phyloP scores from a whole-genome alignment of 2,329 filamentous ascomycete species.

The Trichoderma koningiopsis region DNA sequence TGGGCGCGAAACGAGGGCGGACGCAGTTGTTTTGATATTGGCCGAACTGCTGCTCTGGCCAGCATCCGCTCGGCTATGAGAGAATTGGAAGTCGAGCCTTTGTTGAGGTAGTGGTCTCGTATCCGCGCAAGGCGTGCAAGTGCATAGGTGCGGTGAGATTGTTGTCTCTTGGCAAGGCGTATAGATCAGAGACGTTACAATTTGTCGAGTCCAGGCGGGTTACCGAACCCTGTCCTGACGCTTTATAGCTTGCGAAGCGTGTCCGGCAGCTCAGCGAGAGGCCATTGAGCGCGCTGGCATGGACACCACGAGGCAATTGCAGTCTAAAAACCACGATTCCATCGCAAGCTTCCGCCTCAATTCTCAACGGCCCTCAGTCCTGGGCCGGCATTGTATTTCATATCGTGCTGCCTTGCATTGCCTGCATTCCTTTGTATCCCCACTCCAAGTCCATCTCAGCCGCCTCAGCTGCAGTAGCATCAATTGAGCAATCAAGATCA shows the following conservation, averaged over 20 bases:
- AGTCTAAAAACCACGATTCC: neutral
- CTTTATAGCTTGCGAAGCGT: neutral
- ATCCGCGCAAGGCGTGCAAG: conserved; percentile 1
- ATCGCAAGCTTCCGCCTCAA: neutral
- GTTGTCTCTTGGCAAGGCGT: neutral
- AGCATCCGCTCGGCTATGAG: neutral
- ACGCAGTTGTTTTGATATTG: conserved; percentile 17
- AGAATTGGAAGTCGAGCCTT: neutral
- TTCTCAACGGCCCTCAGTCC: neutral
- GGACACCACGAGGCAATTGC: neutral
- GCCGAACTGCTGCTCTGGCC: neutral
- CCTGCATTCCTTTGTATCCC: neutral
- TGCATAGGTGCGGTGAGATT: neutral
- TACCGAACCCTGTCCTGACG: neutral
- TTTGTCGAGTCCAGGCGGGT: neutral
- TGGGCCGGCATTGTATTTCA: neutral
- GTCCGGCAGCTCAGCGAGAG: neutral
- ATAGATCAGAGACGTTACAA: neutral
- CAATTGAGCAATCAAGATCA: neutral
- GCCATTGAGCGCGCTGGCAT: neutral
- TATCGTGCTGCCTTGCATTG: neutral
- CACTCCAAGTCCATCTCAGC: neutral
- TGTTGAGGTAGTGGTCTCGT: conserved; percentile 8
- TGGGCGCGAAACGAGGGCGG: conserved; percentile 21
- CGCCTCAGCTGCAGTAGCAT: neutral